Base-by-base conservation (phyloP, 176 grass and related monocot species). In the Oryza glumipatula region DNA sequence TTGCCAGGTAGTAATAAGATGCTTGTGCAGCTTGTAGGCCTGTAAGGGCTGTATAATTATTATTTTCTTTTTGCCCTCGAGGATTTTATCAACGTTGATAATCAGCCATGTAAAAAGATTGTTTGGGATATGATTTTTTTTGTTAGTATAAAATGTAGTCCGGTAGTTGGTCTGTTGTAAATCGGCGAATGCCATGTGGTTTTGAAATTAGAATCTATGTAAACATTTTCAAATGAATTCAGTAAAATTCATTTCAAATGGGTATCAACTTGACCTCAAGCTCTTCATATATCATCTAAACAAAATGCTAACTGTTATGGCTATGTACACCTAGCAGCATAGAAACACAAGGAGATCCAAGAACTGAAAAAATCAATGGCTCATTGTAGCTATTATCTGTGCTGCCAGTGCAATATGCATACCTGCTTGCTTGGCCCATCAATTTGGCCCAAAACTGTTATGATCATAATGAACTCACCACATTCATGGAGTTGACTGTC, bases 41-140 rank as follows among this genome's bases (percentile, higher is more conserved):
- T 43, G 7, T 23, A 32, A 16, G 3, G 45, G 0, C 2, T 47
- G 58, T 43, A 21, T 56, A 56, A 56, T 17, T 56, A 56, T 19
- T 21, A 30, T 52, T 38, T 70, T 24, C 0, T 30, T 16, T 2
- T 7, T 11, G 4, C 58, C 58, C 35, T 71, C 7, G 17, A 36
- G 68, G 11, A 7, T 12, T 63, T 46, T 8, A 6, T 72, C 64
- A 78, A 36, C 67, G 67, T 28, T 70, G 39, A 16, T 54, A 58
- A 49, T 30, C 32, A 60, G 51, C 38, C 36, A 45, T 72, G 52
- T 86, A 65, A 61, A 78, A 44, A 71, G 12, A 56, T 70, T 81
- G 79, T 24, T 80, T 39, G 47, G 47, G 52, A 41, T 2, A 51
- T 51, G 64, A 7, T 7, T 58, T 11, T 63, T 63, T 61, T 61